Evolutionary conservation across 2,329 filamentous ascomycete species (phyloP).

Genomic region (Penicillium sp.): DNA sequence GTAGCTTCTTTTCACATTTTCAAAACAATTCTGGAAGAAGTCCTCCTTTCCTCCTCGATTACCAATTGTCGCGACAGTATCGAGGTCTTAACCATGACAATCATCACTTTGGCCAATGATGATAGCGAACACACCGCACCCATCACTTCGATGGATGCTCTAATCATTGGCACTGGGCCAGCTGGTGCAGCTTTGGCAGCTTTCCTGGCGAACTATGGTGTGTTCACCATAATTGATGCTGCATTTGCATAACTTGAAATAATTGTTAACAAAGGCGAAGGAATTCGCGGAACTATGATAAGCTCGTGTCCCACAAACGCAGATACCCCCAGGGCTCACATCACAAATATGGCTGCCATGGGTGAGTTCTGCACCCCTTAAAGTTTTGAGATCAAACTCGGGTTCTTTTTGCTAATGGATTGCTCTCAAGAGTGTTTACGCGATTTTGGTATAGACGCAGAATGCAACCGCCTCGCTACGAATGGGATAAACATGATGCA

Average conservation of each 20-base stretch:
- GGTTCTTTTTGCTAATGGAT: not conserved
- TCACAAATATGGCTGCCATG: slow-evolving; percentile 60
- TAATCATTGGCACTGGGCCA: slow-evolving; percentile 56
- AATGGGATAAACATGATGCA: slow-evolving; percentile 49
- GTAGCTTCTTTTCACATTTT: too few species aligned
- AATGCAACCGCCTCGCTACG: slow-evolving; percentile 38
- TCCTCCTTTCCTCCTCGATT: not conserved
- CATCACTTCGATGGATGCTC: slow-evolving; percentile 42
- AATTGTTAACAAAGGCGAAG: not conserved
- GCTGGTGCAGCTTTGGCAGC: slow-evolving; percentile 57
- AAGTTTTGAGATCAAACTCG: not conserved
- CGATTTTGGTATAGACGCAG: slow-evolving; percentile 53
- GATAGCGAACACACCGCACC: not conserved
- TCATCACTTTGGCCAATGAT: slow-evolving; percentile 8
- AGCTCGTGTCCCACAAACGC: slow-evolving; percentile 30
- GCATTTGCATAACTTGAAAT: not conserved
- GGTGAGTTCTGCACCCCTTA: slow-evolving; percentile 14
- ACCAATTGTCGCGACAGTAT: not conserved
- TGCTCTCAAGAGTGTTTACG: slow-evolving; percentile 50
- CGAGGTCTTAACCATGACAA: slow-evolving; percentile 5
- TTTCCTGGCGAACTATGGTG: slow-evolving; percentile 54
- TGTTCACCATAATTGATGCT: not conserved
- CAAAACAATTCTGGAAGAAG: too few species aligned
- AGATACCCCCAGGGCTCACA: slow-evolving; percentile 61
- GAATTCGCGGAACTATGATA: slow-evolving; percentile 2